Conservation (phyloP, 345 rosid species). For the Fremontodendron californicum region DNA sequence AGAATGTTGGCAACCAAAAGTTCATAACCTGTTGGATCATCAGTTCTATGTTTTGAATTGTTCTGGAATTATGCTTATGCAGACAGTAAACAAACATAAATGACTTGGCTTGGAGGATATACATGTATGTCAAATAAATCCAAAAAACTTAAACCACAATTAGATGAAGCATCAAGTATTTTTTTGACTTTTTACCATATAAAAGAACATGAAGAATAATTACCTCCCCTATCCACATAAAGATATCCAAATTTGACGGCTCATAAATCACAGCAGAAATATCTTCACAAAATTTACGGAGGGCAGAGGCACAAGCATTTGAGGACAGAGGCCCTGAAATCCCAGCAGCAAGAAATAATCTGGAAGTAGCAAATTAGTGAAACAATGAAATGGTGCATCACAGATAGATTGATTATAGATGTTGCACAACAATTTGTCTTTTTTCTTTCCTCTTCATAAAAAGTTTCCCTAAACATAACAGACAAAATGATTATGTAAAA, state of each 20-base stretch:
- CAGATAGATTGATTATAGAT: background rate
- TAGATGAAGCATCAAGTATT: background rate
- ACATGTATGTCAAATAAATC: background rate
- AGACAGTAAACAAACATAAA: background rate
- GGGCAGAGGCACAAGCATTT: constrained; percentile 78
- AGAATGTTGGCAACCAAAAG: background rate
- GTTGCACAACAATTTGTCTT: background rate
- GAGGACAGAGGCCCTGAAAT: constrained; percentile 70
- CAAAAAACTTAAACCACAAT: background rate
- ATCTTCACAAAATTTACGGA: constrained; percentile 92
- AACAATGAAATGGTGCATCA: constrained; percentile 19
- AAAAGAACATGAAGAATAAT: constrained; percentile 10
- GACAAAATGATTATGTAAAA: constrained; percentile 4
- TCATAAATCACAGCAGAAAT: constrained; percentile 62
- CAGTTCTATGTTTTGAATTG: background rate
- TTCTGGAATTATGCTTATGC: background rate
- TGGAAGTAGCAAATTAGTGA: constrained; percentile 56
- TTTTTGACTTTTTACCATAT: background rate
- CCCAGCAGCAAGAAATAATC: constrained; percentile 94
- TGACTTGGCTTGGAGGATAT: background rate
- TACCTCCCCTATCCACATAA: constrained; percentile 95
- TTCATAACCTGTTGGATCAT: background rate
- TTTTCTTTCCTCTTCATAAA: background rate
- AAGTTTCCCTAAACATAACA: background rate
- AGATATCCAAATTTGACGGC: constrained; percentile 79